Base-by-base conservation (phyloP, 2,329 filamentous ascomycete genomes). In the Cucurbitaria berberidis region DNA sequence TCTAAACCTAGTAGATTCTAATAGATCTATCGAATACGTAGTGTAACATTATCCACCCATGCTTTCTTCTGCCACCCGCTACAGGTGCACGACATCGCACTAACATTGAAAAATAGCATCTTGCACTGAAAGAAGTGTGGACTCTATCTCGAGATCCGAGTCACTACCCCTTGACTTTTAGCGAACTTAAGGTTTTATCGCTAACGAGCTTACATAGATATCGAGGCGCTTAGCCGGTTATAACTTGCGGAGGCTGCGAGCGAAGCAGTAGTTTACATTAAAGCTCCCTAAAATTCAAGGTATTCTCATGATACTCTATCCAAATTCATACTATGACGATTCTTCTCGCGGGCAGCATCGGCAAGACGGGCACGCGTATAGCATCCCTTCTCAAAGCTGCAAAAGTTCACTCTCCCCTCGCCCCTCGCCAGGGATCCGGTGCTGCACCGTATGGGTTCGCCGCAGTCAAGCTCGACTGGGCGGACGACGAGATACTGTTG, bases 291-390 rank as follows among this genome's bases (percentile, higher is more conserved):
- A 30, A 13, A 34, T 5, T 16, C 13, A 1, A 3, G 5, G 13
- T n/a, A 34, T n/a, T n/a, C 30, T 16, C 30, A 34, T 34, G 15
- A 10, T 11, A 30, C 30, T 10, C 30, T 13, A 30, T 30, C 10
- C 29, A 13, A 30, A 22, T 34, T 9, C 15, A 6, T n/a, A 53
- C 7, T 24, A 55, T 60, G 49, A 19, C 78, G 22, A 62, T 81
- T 34, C 72, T 82, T 34, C 60, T 82, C 7, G 66, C 75, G 2
- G 79, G 79, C 40, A 80, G 80, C 38, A 79, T 76, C 1, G 79
- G 80, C 50, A 81, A 79, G 42, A 73, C 80, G 1, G 74, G 75
- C 36, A 66, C 67, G n/a, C 74, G 75, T 27, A 64, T 81, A 27
- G 74, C 74, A 34, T 52, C 57, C 15, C 68, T 77, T 3, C 35